Evolutionary conservation across 176 grass and related monocot genomes (phyloP), one percentile per base, ranked within the genome.

Genomic region (Phoenix roebelenii): DNA sequence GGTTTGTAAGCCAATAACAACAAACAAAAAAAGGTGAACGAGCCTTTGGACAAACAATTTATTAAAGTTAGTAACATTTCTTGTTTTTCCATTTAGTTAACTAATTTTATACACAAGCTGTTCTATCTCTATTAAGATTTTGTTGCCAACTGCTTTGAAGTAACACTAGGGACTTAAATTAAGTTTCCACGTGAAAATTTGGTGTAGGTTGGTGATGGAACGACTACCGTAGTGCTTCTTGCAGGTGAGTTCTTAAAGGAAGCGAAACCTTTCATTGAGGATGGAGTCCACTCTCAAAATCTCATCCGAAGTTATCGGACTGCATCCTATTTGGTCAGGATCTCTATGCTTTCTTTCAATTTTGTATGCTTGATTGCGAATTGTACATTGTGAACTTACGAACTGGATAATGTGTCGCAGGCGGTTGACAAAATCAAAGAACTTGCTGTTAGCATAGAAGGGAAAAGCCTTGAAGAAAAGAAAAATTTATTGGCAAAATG

Each of bases 171-270:
- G 32, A 35, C 32, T 35, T 35, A 10, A 9, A 35, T 35, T 23
- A 16, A 55, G 67, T 69, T 59, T 73, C 6, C 9, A 35, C 32
- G 10, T 7, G 7, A 35, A 28, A 35, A 60, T 58, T 7, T 32
- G 22, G 25, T 72, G 54, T 58, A 98, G 93, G 93, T 98, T 14
- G 93, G 93, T 81, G 93, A 98, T 77, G 93, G 88, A 16, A 98
- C 93, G n/a, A 98, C 93, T 55, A 98, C 93, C 14, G 93, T 98
- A 7, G 93, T 98, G 54, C 93, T 98, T 83, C 82, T 98, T 64
- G 87, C 93, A 22, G 82, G 80, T 12, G 93, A 98, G 64, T 98
- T 98, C 57, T 69, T 92, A 7, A 98, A 81, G 65, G 93, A 98
- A 70, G 93, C 87, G 61, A 98, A 98, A 74, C 93, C 93, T 78